Base-by-base conservation (phyloP, 495 filamentous ascomycete genomes). In the Jackrogersella multiformis region DNA sequence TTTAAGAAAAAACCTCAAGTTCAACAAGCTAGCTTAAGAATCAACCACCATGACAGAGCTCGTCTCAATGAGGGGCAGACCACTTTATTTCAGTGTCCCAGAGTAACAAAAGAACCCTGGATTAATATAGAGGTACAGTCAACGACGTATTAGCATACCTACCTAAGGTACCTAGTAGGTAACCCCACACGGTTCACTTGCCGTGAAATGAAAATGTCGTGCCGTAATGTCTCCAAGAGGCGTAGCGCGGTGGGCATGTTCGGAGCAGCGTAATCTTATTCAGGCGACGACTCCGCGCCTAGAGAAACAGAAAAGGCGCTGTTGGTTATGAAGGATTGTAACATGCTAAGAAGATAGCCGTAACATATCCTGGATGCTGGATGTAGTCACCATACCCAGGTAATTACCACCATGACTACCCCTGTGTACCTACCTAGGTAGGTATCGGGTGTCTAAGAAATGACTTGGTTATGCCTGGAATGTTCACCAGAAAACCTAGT, bases 111-210 rank as follows among this genome's bases (percentile, higher is more conserved):
- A 41, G 32, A 58, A 54, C 64, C 58, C 45, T 61, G 44, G 38
- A 46, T 26, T 58, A 52, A 42, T 57, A 62, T 68, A 59, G 66
- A 49, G 60, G 48, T 18, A 53, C 13, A 36, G 30, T 54, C 55
- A 60, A 30, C 3, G n/a, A n/a, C n/a, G n/a, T n/a, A n/a, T n/a
- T n/a, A 30, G 4, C 3, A 30, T 30, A 30, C 26, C 26, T 4
- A 30, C 26, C 26, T 30, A 30, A 7, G 26, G 26, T 7, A 30
- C 3, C 48, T 56, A 64, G 26, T 7, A 53, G 24, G 41, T 46
- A 28, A 64, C 61, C 61, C 66, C 66, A 69, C 66, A 65, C 56
- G 35, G 35, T 55, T 63, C 35, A 70, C 62, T 66, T 66, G 68
- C 68, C 68, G 62, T 49, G 57, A 67, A 58, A 61, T 61, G 16